Base-by-base conservation (phyloP, 257 asterid genomes). In the Solanum sparsipilum region DNA sequence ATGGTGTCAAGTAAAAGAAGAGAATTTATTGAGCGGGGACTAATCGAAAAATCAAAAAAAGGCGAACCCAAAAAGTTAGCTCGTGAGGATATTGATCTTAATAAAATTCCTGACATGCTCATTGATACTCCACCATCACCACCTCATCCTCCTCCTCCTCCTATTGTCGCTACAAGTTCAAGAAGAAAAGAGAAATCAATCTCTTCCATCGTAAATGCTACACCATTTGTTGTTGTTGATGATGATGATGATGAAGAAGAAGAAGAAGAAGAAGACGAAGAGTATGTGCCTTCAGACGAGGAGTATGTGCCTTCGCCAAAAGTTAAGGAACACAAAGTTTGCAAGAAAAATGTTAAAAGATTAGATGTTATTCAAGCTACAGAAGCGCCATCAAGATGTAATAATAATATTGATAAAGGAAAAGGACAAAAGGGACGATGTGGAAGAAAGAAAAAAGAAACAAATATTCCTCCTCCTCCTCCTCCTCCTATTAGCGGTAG, bases 141-240 rank as follows among this genome's bases (percentile, higher is more conserved):
- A 2, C 18, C 34, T 63, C 31, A 32, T n/a, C 38, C 6, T 71
- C 6, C n/a, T 13, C 23, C 23, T 41, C 7, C 46, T 29, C 4
- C 13, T 38, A 3, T 38, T 38, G 4, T 23, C 23, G 20, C 56
- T 23, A 10, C 27, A 32, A 31, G 65, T 9, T 79, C 67, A 5
- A 44, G 39, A 35, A 87, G 85, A 41, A 89, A 87, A 44, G 71
- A 89, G 83, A 89, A 75, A 63, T 84, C 88, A 3, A 52, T 85
- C 6, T 86, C 84, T 82, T 86, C 89, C 48, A 23, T 88, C 6
- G 78, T 86, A 34, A 38, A 41, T 39, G 20, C 56, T 44, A 27
- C 23, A n/a, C 70, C 32, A 29, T 12, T 18, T 29, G 1, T 29
- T 32, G 15, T 8, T 18, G 15, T 2, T 72, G 44, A 18, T 65